Evolutionary conservation across 192 early-diverging fungal species (phyloP), one percentile per base, ranked within the genome.

Genomic region (Linnemannia exigua): DNA sequence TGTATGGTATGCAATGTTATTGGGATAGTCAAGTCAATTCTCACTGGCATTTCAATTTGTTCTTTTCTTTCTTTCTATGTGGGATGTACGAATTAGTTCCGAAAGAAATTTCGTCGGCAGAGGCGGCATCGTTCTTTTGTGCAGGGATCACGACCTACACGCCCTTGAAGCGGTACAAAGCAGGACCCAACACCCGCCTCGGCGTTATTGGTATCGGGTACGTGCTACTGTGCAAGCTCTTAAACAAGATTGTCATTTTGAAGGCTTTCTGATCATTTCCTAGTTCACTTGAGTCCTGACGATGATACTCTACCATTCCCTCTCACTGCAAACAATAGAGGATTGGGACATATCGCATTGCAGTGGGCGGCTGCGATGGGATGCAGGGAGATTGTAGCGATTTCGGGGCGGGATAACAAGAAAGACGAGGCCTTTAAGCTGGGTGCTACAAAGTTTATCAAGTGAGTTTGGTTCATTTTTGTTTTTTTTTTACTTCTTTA

Each of bases 81-180:
- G n/a, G n/a, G n/a, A n/a, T n/a, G n/a, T n/a, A n/a, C n/a, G n/a
- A n/a, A n/a, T n/a, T 70, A 58, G 68, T 78, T n/a, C 67, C 68
- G 0, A 37, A 70, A 12, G 36, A 36, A 25, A 78, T 78, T 3
- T 58, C 67, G n/a, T 78, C 76, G 2, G 48, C 68, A 17, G 67
- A 78, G n/a, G 94, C 92, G 8, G 93, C 95, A 9, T 95, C 96
- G 2, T 88, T 97, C 61, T 76, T 97, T 75, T 97, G 96, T 86
- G 96, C 96, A n/a, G 96, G 96, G 20, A 90, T 93, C 70, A 96
- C 96, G 9, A 93, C 94, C 38, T 95, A 87, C 72, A 47, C 81
- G 12, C 91, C 94, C 12, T 88, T 95, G 47, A 87, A 88, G 67
- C 88, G 88, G 11, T 74, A 88, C 38, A 79, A 91, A 11, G 85